Base-by-base conservation (phyloP, 768 basidiomycete genomes). In the Lentinula lateritia region DNA sequence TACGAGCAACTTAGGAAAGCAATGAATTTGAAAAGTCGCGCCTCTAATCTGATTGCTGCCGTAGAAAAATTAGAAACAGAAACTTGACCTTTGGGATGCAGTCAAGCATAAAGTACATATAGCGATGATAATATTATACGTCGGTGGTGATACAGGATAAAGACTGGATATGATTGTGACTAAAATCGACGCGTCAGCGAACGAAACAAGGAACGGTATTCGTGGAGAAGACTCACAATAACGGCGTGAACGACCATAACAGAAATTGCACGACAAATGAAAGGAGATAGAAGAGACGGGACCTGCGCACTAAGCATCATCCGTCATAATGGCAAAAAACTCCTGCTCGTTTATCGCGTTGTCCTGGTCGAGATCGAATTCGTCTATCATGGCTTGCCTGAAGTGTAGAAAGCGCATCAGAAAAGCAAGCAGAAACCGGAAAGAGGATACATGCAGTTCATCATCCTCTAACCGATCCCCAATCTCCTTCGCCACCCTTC, bases 381-480 rank as follows among this genome's bases (percentile, higher is more conserved):
- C 97, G 68, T 99, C 97, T 70, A 99, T 99, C 97, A 99, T 99
- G 23, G 97, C 97, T 86, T 98, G 95, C 66, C 96, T 98, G 67
- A 32, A 16, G 18, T n/a, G 15, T 9, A 20, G n/a, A 28, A 52
- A 15, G 28, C 9, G 23, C 16, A 9, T 10, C 15, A 23, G 20
- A 4, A 28, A 0, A 6, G 38, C 5, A 5, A 18, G 42, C 15
- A 52, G 18, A 9, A 45, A 18, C 28, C n/a, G 34, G 41, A 63
- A 59, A 28, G 64, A 52, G 52, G 32, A 23, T 18, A 87, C 95
- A 73, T 73, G 98, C 95, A 98, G 78, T 70, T 98, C 97, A 62
- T 98, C 95, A 66, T 98, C 96, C 67, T 95, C 94, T 65, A 99
- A 76, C 61, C 89, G 81, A 75, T 98, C 97, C 16, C 95, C 96